Conservation (phyloP, 768 basidiomycete species). For the Lactifluus pinguis region DNA sequence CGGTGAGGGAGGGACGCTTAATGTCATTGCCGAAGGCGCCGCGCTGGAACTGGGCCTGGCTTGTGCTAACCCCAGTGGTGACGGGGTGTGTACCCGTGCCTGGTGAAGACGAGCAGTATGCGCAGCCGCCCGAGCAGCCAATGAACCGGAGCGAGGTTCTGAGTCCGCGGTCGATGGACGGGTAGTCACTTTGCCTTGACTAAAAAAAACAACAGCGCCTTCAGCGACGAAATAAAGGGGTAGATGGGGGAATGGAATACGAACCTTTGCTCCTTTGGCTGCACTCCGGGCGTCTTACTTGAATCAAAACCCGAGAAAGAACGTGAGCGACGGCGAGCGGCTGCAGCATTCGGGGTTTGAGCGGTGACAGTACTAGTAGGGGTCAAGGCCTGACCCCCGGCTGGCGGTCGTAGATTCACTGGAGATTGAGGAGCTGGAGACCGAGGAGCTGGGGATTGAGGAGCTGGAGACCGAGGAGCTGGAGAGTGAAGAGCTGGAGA, state of each 20-base stretch:
- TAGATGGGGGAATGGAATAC: background rate
- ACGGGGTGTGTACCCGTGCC: conserved; percentile 18
- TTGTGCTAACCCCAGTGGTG: conserved; percentile 14
- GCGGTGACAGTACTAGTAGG: conserved; percentile 28
- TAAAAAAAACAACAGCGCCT: background rate
- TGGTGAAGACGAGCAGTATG: conserved; percentile 10
- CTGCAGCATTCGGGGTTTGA: conserved; percentile 45
- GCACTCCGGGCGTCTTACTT: conserved; percentile 22
- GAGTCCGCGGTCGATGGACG: conserved; percentile 5
- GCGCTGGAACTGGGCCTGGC: background rate
- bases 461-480: no score
- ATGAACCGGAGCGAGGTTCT: background rate
- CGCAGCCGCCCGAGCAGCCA: conserved; percentile 2
- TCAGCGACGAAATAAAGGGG: background rate
- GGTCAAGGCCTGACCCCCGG: background rate
- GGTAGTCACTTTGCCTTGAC: background rate
- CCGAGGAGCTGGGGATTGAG: no score
- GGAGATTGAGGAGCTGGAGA: background rate
- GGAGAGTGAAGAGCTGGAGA: no score
- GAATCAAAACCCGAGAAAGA: conserved; percentile 70
- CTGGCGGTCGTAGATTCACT: background rate
- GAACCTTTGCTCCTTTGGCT: conserved; percentile 19
- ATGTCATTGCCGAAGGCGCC: background rate
- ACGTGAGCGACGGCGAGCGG: conserved; percentile 48
- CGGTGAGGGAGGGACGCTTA: background rate